Evolutionary conservation across 2,329 filamentous ascomycete genomes (phyloP).

Genomic region (Cyphellophora europaea): DNA sequence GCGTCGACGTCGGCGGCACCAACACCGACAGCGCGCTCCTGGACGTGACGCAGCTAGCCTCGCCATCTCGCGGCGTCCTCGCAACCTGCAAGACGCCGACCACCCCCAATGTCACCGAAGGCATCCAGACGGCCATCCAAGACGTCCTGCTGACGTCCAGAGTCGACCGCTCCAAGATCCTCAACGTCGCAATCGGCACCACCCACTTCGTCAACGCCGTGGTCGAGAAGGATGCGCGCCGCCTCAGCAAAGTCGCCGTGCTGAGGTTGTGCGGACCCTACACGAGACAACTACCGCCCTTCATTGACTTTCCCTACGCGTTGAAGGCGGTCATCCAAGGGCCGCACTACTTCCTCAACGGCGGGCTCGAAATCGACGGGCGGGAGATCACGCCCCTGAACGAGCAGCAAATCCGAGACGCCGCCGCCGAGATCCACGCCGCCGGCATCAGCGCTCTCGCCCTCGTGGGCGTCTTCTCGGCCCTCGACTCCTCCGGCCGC

Average conservation of each 20-base stretch:
- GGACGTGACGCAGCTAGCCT: slow-evolving; percentile 28
- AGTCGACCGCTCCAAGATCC: slow-evolving; percentile 29
- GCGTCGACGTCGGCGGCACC: slow-evolving; percentile 30
- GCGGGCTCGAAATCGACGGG: slow-evolving; percentile 41
- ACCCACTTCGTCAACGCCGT: slow-evolving; percentile 44
- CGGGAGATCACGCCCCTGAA: slow-evolving; percentile 33
- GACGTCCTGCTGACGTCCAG: slow-evolving; percentile 31
- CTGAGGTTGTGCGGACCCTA: slow-evolving; percentile 35
- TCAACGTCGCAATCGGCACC: slow-evolving; percentile 42
- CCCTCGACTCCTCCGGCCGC: slow-evolving; percentile 32
- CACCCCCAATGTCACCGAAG: slow-evolving; percentile 41
- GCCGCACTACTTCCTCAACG: slow-evolving; percentile 33
- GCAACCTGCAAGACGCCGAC: slow-evolving; percentile 42
- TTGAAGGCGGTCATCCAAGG: slow-evolving; percentile 34
- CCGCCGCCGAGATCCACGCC: slow-evolving; percentile 25
- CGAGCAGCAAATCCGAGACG: slow-evolving; percentile 27
- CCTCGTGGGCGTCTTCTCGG: slow-evolving; percentile 38
- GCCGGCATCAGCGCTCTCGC: slow-evolving; percentile 30
- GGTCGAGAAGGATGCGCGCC: slow-evolving; percentile 34
- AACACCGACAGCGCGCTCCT: slow-evolving; percentile 38
- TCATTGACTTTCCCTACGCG: slow-evolving; percentile 36
- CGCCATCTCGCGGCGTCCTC: slow-evolving; percentile 31
- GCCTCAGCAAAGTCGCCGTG: slow-evolving; percentile 37
- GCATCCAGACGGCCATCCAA: slow-evolving; percentile 38
- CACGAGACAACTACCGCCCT: slow-evolving; percentile 29